phyloP scores from a whole-genome alignment of 768 basidiomycete genomes.

The Mycena albidolilacea region DNA sequence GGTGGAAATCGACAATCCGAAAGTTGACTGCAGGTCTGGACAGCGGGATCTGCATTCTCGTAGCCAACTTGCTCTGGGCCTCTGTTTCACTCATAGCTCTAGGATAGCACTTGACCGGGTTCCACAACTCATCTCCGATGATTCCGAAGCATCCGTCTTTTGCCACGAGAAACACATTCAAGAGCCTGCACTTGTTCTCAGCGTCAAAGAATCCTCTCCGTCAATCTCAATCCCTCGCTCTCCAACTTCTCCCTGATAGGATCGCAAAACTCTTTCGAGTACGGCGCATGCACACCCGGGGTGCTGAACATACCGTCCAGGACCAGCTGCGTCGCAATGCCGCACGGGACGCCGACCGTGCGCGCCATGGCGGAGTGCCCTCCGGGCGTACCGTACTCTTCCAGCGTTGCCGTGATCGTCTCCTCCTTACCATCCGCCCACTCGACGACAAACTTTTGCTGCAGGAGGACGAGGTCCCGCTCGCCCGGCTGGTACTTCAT shows the following conservation, averaged over 20 bases:
- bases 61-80: too few relatives aligned
- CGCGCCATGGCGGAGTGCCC: conserved; percentile 93
- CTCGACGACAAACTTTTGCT: conserved; percentile 96
- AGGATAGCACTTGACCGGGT: too few relatives aligned
- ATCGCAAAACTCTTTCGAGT: conserved; percentile 87
- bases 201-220: conserved; percentile 74
- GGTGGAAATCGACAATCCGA: too few relatives aligned
- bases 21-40: too few relatives aligned
- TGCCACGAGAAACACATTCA: too few relatives aligned
- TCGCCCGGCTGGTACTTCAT: conserved; percentile 94
- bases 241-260: conserved; percentile 79
- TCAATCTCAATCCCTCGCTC: conserved; percentile 79
- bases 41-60: too few relatives aligned
- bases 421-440: conserved; percentile 88
- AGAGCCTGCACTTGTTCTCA: too few relatives aligned
- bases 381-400: conserved; percentile 84
- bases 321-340: conserved; percentile 92
- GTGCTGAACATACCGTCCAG: conserved; percentile 86
- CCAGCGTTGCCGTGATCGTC: conserved; percentile 91
- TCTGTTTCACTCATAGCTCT: too few relatives aligned
- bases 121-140: too few relatives aligned
- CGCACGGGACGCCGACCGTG: conserved; percentile 94
- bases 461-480: conserved; percentile 96
- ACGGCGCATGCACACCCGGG: conserved; percentile 89
- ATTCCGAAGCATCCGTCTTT: too few relatives aligned